Evolutionary conservation across 345 rosid species (phyloP).

Genomic region (Brassica napus): DNA sequence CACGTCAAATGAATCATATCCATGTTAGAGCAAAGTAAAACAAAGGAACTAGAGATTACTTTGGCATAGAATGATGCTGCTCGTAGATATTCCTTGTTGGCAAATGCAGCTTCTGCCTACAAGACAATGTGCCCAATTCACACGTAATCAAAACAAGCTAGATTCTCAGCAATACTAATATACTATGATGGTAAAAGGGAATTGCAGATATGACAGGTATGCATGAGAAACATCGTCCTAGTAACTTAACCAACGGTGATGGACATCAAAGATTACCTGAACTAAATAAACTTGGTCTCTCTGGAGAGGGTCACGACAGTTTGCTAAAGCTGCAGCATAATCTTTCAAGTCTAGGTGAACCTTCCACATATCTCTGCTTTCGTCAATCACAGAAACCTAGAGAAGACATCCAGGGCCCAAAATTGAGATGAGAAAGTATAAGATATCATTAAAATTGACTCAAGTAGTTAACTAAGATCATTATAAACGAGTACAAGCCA

Average conservation of each 20-base stretch:
- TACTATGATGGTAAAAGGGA: background rate
- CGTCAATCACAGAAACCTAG: conserved; percentile 93
- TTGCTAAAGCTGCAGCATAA: conserved; percentile 92
- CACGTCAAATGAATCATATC: conserved; percentile 27
- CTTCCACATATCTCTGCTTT: conserved; percentile 99
- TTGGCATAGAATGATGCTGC: conserved; percentile 97
- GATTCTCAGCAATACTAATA: conserved; percentile 9
- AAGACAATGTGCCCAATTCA: conserved; percentile 43
- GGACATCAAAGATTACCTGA: conserved; percentile 59
- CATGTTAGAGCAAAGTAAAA: conserved; percentile 17
- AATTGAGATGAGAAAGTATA: conserved; percentile 20
- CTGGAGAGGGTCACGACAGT: conserved; percentile 86
- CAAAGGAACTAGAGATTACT: conserved; percentile 47
- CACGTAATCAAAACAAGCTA: conserved; percentile 24
- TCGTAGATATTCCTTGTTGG: conserved; percentile 78
- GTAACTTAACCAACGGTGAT: background rate
- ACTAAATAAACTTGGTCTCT: conserved; percentile 96
- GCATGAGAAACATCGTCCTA: conserved; percentile 17
- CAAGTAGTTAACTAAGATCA: conserved; percentile 14
- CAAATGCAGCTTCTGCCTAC: conserved; percentile 96
- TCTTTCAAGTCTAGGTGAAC: conserved; percentile 92
- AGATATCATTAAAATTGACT: conserved; percentile 3
- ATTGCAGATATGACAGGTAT: conserved; percentile 5
- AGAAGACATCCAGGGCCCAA: conserved; percentile 34
- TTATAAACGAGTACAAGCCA: conserved; percentile 23